Base-by-base conservation (phyloP, 164 flowering plant genomes). In the Nelumbo lutea region DNA sequence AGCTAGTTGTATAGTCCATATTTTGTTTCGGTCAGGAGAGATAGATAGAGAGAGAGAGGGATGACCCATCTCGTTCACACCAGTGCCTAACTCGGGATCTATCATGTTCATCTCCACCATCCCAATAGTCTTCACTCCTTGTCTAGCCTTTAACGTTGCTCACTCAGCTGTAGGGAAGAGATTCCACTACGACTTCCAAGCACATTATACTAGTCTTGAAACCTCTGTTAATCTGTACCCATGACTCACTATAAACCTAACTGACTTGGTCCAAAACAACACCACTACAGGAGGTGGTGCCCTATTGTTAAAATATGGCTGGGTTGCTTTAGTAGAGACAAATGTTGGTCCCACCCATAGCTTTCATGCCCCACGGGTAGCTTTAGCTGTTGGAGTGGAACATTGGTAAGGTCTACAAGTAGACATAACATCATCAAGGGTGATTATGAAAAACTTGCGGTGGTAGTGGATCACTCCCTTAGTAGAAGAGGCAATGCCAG, bases 381-480 rank as follows among this genome's bases (percentile, higher is more conserved):
- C 79, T 59, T 87, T 87, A 86, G 0, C 90, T 87, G 59, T 86
- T 86, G 45, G 81, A 75, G 70, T 86, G 90, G 67, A 86, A 86
- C 84, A 86, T 83, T 8, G 87, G 85, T 9, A 86, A 76, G 43
- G 83, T 83, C 90, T 87, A 86, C 38, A 86, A 67, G 46, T 78
- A 84, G 0, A 83, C 76, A 0, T 86, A 76, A 82, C 62, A n/a
- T 78, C 63, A 27, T 74, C 82, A 1, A 79, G 10, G 62, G 80
- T 65, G 13, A 76, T 53, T 13, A 78, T 42, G 66, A 73, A 78
- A 7, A 78, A 50, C 1, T 85, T 84, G 4, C 87, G 79, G 75
- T 86, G 89, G 46, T 81, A 76, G 67, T 83, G 83, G 27, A 86
- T 82, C 6, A 84, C 89, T 0, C 89, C 89, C 58, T 86, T 86